These are phyloP conservation scores for Colletotrichum lindemuthianum DNA, from an alignment of 2,329 filamentous ascomycete species.

Conservation along the genomic window DNA sequence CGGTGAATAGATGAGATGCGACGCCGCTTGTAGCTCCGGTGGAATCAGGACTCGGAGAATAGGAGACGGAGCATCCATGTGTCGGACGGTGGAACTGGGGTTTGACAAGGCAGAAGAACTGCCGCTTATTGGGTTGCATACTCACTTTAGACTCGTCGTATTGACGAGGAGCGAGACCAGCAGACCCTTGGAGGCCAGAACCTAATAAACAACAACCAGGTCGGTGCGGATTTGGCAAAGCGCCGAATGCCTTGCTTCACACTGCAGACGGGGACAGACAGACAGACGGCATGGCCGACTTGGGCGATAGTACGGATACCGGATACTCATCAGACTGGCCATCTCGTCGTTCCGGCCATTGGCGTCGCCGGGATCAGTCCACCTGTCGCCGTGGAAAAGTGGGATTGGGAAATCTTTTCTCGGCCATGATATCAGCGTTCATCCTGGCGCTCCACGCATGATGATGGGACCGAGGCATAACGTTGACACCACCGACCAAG, in stretches of 20 bases:
- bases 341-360: slow-evolving; percentile 20
- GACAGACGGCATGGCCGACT: slow-evolving; percentile 25
- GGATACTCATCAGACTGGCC: background rate
- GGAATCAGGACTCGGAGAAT: background rate
- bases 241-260: slow-evolving; percentile 33
- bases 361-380: slow-evolving; percentile 18
- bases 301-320: slow-evolving; percentile 8
- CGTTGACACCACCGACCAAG: slow-evolving; percentile 2
- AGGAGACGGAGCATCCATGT: background rate
- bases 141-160: too few species aligned
- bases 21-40: too few species aligned
- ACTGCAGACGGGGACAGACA: slow-evolving; percentile 15
- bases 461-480: slow-evolving; percentile 33
- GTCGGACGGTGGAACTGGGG: background rate
- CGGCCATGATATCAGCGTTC: slow-evolving; percentile 30
- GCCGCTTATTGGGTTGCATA: too few species aligned
- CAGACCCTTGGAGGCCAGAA: background rate
- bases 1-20: slow-evolving; percentile 1
- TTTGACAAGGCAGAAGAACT: background rate
- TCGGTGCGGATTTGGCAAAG: slow-evolving; percentile 27
- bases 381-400: slow-evolving; percentile 30
- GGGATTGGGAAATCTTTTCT: slow-evolving; percentile 23
- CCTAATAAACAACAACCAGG: background rate
- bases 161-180: too few species aligned
- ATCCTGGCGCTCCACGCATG: slow-evolving; percentile 33